Base-by-base conservation (phyloP, 768 basidiomycete genomes). In the Crepidotus variabilis region DNA sequence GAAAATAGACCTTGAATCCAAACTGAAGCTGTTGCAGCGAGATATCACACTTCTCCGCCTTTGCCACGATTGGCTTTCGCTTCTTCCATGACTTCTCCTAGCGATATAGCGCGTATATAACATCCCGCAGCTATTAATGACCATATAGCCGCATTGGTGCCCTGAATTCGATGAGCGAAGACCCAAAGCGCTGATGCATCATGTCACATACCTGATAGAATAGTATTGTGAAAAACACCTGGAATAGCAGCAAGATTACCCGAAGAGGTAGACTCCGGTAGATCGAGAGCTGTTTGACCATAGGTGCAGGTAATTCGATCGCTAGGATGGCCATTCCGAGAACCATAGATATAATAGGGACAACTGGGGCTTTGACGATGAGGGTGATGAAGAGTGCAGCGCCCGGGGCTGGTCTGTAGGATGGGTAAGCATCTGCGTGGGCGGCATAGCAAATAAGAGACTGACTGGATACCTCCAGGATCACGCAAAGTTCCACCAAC, bases 111-210 rank as follows among this genome's bases (percentile, higher is more conserved):
- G 54, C 85, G 80, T 13, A 71, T 69, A 63, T 92, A 96, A 65
- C 85, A 85, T 54, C 78, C 59, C 22, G 80, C 76, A 16, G 90
- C 88, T 63, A 92, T 80, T 50, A 91, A 65, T 21, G 90, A 92
- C 79, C 85, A 97, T 50, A 95, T 70, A 11, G 87, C 85, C 23
- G 84, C 87, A 65, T 93, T 93, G 33, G 90, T 89, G 45, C 92
- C 93, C 91, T 94, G 57, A n/a, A 36, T 24, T n/a, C 16, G 47
- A 46, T 46, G 54, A 2, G 50, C 13, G 59, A 24, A 50, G 45
- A 53, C n/a, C n/a, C 58, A 49, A 58, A 34, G 49, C 39, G 50
- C 6, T 1, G 35, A 22, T 20, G 32, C 8, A 28, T 28, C 28
- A 28, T 28, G 28, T 7, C 16, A 63, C 78, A 53, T 50, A 87